phyloP scores from a whole-genome alignment of 352 stramenopile species.

The Globisporangium spinosum region DNA sequence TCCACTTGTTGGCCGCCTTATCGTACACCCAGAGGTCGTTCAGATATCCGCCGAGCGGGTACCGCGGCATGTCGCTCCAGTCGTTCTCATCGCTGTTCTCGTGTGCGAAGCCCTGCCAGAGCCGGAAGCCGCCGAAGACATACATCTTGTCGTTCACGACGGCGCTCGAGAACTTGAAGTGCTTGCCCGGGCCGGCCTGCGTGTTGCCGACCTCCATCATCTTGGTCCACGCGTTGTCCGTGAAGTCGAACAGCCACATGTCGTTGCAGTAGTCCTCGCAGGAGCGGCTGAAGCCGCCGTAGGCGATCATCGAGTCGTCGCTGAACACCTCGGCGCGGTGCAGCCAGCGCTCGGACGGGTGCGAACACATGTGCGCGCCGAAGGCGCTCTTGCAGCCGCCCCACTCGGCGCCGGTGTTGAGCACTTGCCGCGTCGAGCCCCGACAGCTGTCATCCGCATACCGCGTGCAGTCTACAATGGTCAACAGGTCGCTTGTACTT shows the following conservation, averaged over 20 bases:
- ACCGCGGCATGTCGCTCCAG: slow-evolving; percentile 71
- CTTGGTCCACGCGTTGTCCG: slow-evolving; percentile 87
- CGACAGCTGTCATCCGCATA: slow-evolving; percentile 86
- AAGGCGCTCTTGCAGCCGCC: slow-evolving; percentile 89
- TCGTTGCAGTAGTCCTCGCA: slow-evolving; percentile 97
- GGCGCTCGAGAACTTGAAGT: slow-evolving; percentile 92
- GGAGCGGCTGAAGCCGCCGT: slow-evolving; percentile 90
- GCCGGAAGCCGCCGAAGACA: slow-evolving; percentile 90
- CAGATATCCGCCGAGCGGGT: slow-evolving; percentile 91
- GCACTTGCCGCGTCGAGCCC: slow-evolving; percentile 76
- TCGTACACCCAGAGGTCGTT: slow-evolving; percentile 93
- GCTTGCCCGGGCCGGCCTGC: slow-evolving; percentile 70
- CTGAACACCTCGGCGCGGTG: slow-evolving; percentile 88
- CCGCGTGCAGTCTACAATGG: slow-evolving; percentile 60
- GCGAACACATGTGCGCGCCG: slow-evolving; percentile 84
- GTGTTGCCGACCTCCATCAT: slow-evolving; percentile 72
- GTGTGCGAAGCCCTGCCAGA: slow-evolving; percentile 94
- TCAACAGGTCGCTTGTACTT: too few relatives aligned
- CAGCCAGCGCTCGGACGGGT: slow-evolving; percentile 86
- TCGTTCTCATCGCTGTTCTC: slow-evolving; percentile 88
- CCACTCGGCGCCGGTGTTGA: slow-evolving; percentile 86
- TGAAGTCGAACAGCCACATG: slow-evolving; percentile 94
- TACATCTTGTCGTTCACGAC: slow-evolving; percentile 54
- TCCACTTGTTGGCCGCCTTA: slow-evolving; percentile 60
- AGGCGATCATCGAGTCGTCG: slow-evolving; percentile 90